These are phyloP conservation scores for Pyrus communis DNA, from an alignment of 306 rosid genomes.

Conservation along the genomic window DNA sequence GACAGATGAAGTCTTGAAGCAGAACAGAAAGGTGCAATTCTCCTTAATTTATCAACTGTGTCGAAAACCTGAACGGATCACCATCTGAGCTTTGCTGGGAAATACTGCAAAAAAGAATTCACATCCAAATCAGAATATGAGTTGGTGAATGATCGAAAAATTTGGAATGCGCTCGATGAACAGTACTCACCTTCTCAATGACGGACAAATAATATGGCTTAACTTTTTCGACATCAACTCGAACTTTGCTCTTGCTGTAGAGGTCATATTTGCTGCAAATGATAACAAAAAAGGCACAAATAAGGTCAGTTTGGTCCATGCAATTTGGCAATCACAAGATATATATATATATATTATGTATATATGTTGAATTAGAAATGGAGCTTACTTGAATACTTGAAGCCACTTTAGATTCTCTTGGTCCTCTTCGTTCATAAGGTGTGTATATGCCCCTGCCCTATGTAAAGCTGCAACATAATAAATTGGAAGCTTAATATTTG, in stretches of 20 bases:
- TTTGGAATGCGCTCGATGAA: not conserved
- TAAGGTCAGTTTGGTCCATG: not conserved
- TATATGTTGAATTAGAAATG: not conserved
- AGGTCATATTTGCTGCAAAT: conserved; percentile 75
- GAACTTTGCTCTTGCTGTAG: conserved; percentile 76
- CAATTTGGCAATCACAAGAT: not conserved
- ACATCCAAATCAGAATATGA: not conserved
- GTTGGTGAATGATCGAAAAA: not conserved
- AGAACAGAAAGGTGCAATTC: not conserved
- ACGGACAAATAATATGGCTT: conserved; percentile 75
- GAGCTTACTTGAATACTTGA: conserved; percentile 42
- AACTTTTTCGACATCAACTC: conserved; percentile 46
- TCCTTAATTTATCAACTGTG: not conserved
- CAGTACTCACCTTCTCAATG: conserved; percentile 49
- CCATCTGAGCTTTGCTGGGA: conserved; percentile 50
- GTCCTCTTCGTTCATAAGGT: conserved; percentile 55
- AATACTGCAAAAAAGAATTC: conserved; percentile 28
- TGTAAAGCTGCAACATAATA: conserved; percentile 41
- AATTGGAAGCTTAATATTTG: not conserved
- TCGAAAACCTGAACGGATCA: not conserved
- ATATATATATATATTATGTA: not conserved
- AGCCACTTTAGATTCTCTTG: conserved; percentile 58
- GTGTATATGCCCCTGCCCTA: conserved; percentile 44
- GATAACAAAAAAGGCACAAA: not conserved
- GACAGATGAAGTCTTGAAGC: not conserved